Evolutionary conservation across 2,329 filamentous ascomycete species (phyloP).

Genomic region (Westerdykella aurantiaca): DNA sequence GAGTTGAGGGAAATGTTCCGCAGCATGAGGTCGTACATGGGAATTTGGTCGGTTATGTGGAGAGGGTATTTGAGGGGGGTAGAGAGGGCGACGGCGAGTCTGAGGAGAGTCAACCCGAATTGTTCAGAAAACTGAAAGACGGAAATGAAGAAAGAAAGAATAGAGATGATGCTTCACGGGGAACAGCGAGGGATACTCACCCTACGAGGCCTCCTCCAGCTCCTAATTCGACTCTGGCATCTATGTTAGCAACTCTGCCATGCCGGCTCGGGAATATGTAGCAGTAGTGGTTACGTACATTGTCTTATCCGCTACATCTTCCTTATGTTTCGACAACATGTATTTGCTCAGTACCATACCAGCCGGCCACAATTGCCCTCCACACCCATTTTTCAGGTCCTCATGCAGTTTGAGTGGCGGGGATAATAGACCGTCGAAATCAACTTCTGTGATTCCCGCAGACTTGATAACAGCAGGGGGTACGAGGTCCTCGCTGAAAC

Average conservation of each 20-base stretch:
- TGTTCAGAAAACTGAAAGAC: neutral
- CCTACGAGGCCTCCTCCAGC: slow-evolving; percentile 85
- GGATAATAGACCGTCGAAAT: slow-evolving; percentile 68
- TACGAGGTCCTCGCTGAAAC: slow-evolving; percentile 52
- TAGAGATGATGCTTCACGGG: neutral
- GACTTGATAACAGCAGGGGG: slow-evolving; percentile 48
- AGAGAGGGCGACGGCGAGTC: slow-evolving; percentile 54
- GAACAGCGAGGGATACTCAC: slow-evolving; percentile 22
- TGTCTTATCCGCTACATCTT: slow-evolving; percentile 58
- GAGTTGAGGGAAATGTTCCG: slow-evolving; percentile 80
- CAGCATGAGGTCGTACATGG: slow-evolving; percentile 81
- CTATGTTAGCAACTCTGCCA: slow-evolving; percentile 10
- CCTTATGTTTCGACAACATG: slow-evolving; percentile 66
- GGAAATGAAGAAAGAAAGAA: neutral
- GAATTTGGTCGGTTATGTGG: slow-evolving; percentile 77
- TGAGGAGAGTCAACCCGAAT: slow-evolving; percentile 11
- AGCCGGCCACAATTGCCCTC: slow-evolving; percentile 90
- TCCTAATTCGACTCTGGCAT: slow-evolving; percentile 73
- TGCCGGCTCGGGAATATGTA: slow-evolving; percentile 1
- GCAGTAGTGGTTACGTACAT: slow-evolving; percentile 55
- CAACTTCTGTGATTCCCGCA: slow-evolving; percentile 47
- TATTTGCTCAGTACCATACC: slow-evolving; percentile 84
- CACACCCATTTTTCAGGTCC: slow-evolving; percentile 81
- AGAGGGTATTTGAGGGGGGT: slow-evolving; percentile 54
- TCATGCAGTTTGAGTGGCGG: slow-evolving; percentile 71